These are phyloP conservation scores for Acmispon strigosus DNA, from an alignment of 306 rosid genomes.

Conservation along the genomic window DNA sequence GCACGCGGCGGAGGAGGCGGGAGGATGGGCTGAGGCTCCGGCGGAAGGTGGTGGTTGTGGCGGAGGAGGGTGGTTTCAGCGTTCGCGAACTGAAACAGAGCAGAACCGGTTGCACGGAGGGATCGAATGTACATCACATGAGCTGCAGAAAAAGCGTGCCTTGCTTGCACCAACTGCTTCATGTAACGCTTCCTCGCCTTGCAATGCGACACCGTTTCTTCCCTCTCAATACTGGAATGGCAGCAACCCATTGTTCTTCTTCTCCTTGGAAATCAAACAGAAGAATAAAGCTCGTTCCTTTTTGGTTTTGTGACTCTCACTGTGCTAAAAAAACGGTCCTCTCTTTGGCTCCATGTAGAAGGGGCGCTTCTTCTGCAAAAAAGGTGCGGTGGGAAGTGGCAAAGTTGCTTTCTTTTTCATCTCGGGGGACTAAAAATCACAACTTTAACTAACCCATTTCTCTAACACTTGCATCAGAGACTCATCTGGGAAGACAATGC, in stretches of 20 bases:
- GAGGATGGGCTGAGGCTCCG: conserved; percentile 39
- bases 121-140: conserved; percentile 81
- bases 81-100: conserved; percentile 71
- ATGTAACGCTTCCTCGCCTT: conserved; percentile 73
- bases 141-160: conserved; percentile 65
- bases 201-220: conserved; percentile 71
- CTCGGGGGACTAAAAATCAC: neutral
- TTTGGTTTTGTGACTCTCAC: neutral
- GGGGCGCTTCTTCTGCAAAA: neutral
- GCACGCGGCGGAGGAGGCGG: conserved; percentile 46
- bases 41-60: conserved; percentile 42
- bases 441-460: neutral
- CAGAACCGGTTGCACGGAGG: conserved; percentile 72
- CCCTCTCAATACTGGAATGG: conserved; percentile 63
- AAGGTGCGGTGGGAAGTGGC: conserved; percentile 2
- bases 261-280: neutral
- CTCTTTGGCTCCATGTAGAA: neutral
- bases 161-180: conserved; percentile 70
- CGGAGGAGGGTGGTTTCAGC: conserved; percentile 38
- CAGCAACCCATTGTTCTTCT: conserved; percentile 67
- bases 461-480: neutral
- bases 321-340: neutral
- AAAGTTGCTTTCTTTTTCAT: conserved; percentile 13
- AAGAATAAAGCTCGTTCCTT: neutral
- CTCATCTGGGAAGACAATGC: neutral